Percentiles rank a stretch among this genome's conserved stretches.
Conservation (phyloP, 176 grass and related monocot genomes). For the Triticum turgidum region DNA sequence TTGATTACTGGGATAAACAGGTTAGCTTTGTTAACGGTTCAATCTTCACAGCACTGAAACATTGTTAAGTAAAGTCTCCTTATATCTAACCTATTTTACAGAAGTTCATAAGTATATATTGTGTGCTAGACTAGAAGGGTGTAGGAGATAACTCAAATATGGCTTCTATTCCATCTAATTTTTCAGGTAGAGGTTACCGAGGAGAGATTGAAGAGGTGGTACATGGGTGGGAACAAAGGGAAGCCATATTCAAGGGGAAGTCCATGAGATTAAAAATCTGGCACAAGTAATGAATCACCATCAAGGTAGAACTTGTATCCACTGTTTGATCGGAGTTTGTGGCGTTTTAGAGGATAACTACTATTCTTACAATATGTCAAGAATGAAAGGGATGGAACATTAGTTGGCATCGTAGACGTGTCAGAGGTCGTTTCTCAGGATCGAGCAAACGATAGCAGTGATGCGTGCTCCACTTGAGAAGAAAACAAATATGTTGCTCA, state of each 20-base stretch:
- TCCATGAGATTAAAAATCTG: neutral
- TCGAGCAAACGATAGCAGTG: neutral
- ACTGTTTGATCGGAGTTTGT: neutral
- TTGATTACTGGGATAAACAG: slow-evolving; percentile 67
- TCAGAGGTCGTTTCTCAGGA: neutral
- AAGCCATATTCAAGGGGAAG: neutral
- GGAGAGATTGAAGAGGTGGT: slow-evolving; percentile 64
- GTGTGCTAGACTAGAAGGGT: neutral
- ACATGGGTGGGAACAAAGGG: slow-evolving; percentile 34
- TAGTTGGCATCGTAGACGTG: too few relatives aligned
- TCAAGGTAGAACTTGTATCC: neutral
- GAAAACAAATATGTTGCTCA: neutral
- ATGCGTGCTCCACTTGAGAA: neutral
- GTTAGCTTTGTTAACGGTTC: slow-evolving; percentile 19
- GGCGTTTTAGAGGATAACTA: neutral
- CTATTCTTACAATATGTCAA: neutral
- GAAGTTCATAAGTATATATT: neutral
- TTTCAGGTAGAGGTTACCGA: slow-evolving; percentile 50
- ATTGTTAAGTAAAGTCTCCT: neutral
- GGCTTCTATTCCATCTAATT: neutral
- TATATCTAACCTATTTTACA: neutral
- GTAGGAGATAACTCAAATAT: neutral
- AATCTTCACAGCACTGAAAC: neutral
- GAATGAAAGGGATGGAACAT: neutral
- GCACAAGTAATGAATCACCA: neutral